Evolutionary conservation across 495 filamentous ascomycete species (phyloP).

Genomic region (Pyrenula aspistea): DNA sequence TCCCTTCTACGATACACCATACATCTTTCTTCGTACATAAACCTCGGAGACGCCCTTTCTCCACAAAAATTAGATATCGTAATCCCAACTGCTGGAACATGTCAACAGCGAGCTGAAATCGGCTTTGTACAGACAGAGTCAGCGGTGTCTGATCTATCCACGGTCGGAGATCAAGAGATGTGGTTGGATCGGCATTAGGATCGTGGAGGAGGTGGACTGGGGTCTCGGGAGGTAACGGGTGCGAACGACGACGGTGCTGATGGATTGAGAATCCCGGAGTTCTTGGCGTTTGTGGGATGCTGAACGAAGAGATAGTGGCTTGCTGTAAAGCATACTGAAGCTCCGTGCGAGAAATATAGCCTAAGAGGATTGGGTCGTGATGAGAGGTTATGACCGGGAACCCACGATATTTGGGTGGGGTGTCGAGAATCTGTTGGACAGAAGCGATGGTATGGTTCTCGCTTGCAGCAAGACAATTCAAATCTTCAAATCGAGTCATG

Average conservation of each 20-base stretch:
- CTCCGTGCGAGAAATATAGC: constrained; percentile 93
- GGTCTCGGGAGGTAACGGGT: constrained; percentile 52
- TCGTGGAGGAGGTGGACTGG: constrained; percentile 78
- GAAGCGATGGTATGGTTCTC: constrained; percentile 71
- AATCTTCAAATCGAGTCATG: constrained; percentile 87
- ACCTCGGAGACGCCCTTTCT: constrained; percentile 70
- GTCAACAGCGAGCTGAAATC: constrained; percentile 66
- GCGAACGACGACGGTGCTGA: constrained; percentile 20
- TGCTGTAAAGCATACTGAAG: constrained; percentile 71
- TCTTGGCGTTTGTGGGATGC: constrained; percentile 1
- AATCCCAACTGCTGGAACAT: constrained; percentile 93
- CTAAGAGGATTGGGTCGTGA: constrained; percentile 62
- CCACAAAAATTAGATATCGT: constrained; percentile 78
- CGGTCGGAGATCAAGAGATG: constrained; percentile 74
- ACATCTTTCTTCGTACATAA: constrained; percentile 96
- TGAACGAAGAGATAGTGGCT: constrained; percentile 24
- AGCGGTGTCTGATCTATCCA: constrained; percentile 99
- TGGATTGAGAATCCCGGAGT: constrained; percentile 10
- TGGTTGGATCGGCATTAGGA: constrained; percentile 63
- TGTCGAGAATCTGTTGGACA: constrained; percentile 53
- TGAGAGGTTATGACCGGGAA: constrained; percentile 65
- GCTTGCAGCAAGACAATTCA: constrained; percentile 72
- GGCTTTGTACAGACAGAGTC: constrained; percentile 63
- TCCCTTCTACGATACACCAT: constrained; percentile 45
- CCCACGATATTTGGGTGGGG: constrained; percentile 65